Evolutionary conservation across 371 early-diverging fungal genomes (phyloP), one percentile per base, ranked within the genome.

Genomic region (Chytridiales sp.): DNA sequence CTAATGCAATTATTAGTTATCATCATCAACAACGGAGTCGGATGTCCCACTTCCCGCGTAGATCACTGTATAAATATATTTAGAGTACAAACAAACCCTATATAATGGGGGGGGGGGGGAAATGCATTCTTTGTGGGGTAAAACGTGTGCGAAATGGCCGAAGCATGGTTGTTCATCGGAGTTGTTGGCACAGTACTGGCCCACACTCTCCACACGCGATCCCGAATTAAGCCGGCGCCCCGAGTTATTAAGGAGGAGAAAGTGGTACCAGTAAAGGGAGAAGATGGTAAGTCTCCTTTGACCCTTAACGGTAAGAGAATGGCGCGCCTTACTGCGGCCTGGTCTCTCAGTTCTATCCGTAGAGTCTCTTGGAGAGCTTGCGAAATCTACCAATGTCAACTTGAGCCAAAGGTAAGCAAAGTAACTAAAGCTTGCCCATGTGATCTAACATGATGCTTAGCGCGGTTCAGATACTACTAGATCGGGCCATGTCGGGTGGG

Each of bases 401-500:
- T 73, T 87, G n/a, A 81, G 85, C 52, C 84, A 83, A 62, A 83
- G 87, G 88, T 88, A 62, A 32, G 43, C 13, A 32, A 21, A 9
- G 29, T 21, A 19, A 4, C 29, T 41, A 15, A 30, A 27, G 35
- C 21, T 32, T 44, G 65, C 29, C 26, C 38, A 19, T 15, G 17
- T 8, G 1, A 51, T 22, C 53, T 15, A 39, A 34, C 19, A 26
- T 64, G 61, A 59, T 46, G 49, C 27, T 26, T 9, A 86, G 86
- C 56, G 82, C 86, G 19, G 66, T 80, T 6, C 83, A 83, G 47
- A 83, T 87, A 19, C 73, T 86, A 13, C 70, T 86, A 21, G 85
- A 84, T 44, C 76, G 88, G 43, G 86, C 88, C 38, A 83, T 86
- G 78, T 80, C 84, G 34, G 77, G 81, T 81, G 78, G 24, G 42